Conservation (phyloP, 305 asterid genomes). For the Fraxinus floribunda region DNA sequence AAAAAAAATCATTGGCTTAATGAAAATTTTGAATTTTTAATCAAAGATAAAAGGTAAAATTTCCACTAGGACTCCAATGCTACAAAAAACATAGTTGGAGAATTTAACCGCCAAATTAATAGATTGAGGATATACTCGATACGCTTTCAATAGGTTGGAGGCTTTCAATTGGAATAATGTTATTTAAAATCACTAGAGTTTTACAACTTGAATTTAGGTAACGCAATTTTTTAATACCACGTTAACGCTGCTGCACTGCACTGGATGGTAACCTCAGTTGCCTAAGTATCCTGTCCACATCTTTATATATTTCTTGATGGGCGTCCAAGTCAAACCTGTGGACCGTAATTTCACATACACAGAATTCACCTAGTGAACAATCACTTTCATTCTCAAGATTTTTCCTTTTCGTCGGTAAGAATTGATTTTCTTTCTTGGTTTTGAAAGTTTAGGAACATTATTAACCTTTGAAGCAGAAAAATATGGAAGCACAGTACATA, state of each 20-base stretch:
- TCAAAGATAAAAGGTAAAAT: neutral
- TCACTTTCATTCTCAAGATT: neutral
- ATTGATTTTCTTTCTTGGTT: neutral
- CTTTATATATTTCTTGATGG: neutral
- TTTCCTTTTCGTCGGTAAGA: neutral
- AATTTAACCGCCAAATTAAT: neutral
- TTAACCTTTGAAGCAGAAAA: constrained; percentile 2
- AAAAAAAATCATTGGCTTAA: neutral
- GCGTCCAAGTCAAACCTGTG: constrained; percentile 9
- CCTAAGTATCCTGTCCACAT: neutral
- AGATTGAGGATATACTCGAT: neutral
- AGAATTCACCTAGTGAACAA: neutral
- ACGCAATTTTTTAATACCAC: no score
- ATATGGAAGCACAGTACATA: constrained; percentile 56
- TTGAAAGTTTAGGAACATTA: neutral
- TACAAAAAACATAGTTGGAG: neutral
- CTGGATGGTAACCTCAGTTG: no score
- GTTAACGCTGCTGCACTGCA: no score
- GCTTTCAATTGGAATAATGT: no score
- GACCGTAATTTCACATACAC: neutral
- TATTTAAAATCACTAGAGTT: no score
- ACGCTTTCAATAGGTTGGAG: neutral
- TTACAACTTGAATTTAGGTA: no score
- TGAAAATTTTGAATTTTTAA: neutral
- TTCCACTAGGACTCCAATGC: neutral